Evolutionary conservation across 352 stramenopile genomes (phyloP).

Genomic region (Peronospora destructor): DNA sequence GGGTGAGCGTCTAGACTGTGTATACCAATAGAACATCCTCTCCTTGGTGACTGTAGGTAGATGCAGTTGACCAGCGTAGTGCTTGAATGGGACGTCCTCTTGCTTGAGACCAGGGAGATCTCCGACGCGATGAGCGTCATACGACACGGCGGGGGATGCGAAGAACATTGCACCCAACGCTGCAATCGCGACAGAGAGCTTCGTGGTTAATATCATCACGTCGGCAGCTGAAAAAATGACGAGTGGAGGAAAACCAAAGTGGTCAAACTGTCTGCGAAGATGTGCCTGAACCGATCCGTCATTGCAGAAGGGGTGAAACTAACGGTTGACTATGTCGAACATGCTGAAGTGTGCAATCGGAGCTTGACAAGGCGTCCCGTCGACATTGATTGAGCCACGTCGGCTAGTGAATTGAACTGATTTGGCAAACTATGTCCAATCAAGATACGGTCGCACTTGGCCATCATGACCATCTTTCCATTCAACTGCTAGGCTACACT

Average conservation of each 20-base stretch:
- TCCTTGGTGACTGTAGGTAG: constrained; percentile 38
- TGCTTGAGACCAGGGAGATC: constrained; percentile 43
- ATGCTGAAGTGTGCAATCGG: constrained; percentile 7
- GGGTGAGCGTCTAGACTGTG: constrained; percentile 42
- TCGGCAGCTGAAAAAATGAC: constrained; percentile 4
- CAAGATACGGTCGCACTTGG: not conserved
- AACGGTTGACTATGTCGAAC: constrained; percentile 7
- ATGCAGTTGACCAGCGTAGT: constrained; percentile 57
- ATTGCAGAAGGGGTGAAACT: constrained; percentile 6
- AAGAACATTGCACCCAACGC: constrained; percentile 17
- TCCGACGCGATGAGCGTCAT: constrained; percentile 36
- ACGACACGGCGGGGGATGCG: constrained; percentile 1
- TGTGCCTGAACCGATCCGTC: not conserved
- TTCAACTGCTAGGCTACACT: too few relatives aligned
- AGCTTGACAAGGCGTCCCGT: constrained; percentile 11
- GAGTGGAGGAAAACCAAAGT: constrained; percentile 2
- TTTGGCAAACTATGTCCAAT: constrained; percentile 7
- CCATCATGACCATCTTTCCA: not conserved
- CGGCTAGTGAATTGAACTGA: constrained; percentile 1
- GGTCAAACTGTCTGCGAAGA: not conserved
- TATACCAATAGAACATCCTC: constrained; percentile 73
- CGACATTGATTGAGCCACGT: constrained; percentile 9
- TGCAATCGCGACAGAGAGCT: constrained; percentile 15
- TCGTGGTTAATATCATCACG: constrained; percentile 10
- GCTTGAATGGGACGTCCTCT: constrained; percentile 43